Conservation (phyloP, 768 basidiomycete species). For the Naganishia onofrii region DNA sequence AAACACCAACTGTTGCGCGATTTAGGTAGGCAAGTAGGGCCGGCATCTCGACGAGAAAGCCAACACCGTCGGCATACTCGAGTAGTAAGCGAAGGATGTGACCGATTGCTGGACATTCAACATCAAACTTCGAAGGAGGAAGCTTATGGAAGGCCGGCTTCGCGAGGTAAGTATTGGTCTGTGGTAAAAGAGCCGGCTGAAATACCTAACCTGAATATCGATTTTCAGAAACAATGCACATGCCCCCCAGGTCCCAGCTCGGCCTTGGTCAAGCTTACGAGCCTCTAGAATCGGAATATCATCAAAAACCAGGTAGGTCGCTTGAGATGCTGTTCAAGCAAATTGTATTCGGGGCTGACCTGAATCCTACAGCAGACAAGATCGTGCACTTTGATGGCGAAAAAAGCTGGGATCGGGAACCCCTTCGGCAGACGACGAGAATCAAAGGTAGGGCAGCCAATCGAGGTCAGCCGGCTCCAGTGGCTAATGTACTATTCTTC, state of each 20-base stretch:
- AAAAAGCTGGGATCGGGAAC: neutral
- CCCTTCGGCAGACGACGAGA: neutral
- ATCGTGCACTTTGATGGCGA: neutral
- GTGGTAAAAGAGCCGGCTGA: neutral
- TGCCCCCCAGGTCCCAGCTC: conserved; percentile 3
- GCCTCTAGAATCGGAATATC: neutral
- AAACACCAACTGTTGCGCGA: neutral
- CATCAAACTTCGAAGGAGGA: neutral
- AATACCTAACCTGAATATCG: neutral
- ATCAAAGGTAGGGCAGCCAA: conserved; percentile 4
- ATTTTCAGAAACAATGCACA: neutral
- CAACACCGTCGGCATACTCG: conserved; percentile 27
- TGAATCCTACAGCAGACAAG: neutral
- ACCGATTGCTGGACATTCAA: neutral
- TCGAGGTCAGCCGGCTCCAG: neutral
- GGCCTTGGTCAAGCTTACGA: neutral
- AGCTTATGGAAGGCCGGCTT: neutral
- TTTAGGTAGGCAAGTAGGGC: neutral
- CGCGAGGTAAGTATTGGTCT: neutral
- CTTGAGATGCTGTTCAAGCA: neutral
- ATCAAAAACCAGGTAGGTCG: neutral
- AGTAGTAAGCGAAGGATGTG: conserved; percentile 21
- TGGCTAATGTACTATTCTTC: neutral
- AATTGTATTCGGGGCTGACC: neutral
- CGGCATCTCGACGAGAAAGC: neutral